Evolutionary conservation across 176 grass and related monocot genomes (phyloP), one percentile per base, ranked within the genome.

Genomic region (Juncus effusus): DNA sequence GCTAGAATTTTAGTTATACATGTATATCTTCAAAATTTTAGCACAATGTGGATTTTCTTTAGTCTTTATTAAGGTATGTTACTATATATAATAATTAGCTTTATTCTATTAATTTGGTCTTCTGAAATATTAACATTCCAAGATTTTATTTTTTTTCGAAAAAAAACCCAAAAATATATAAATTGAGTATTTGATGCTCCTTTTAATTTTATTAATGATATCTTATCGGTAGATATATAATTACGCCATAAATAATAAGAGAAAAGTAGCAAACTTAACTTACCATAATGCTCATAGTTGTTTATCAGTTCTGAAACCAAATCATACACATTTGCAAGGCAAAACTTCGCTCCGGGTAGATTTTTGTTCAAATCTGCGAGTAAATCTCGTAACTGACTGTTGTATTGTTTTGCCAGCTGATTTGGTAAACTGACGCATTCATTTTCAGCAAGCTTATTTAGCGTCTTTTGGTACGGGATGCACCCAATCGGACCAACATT

Each of bases 391-490:
- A 99, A 74, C 4, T 36, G 35, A 0, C 16, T 57, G 59, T 99
- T 99, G 80, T 89, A 99, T 66, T 82, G 78, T 68, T 56, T 44
- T 0, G 94, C 94, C 1, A 99, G 65, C 65, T 84, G 83, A 65
- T 93, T 99, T 3, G 94, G 94, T 56, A 99, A 80, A 68, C 77
- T 80, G 2, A 89, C 94, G 60, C 94, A 99, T 78, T 99, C 78
- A 51, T 57, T 37, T 54, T 80, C 74, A 0, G 1, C 73, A 0
- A 93, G 71, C 1, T 69, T 36, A 64, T 99, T 99, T 9, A 99
- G 67, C 7, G 94, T 87, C 80, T 89, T 90, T 76, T 99, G 88
- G 70, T 99, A 99, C 10, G 94, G 94, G 72, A 99, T 99, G 94
- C 94, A 99, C 0, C 94, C 94, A 38, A 99, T 75, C 9, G 94